Evolutionary conservation across 148 eudicot genomes (phyloP), one percentile per base, ranked within the genome.

Genomic region (Salicornia ramosissima): DNA sequence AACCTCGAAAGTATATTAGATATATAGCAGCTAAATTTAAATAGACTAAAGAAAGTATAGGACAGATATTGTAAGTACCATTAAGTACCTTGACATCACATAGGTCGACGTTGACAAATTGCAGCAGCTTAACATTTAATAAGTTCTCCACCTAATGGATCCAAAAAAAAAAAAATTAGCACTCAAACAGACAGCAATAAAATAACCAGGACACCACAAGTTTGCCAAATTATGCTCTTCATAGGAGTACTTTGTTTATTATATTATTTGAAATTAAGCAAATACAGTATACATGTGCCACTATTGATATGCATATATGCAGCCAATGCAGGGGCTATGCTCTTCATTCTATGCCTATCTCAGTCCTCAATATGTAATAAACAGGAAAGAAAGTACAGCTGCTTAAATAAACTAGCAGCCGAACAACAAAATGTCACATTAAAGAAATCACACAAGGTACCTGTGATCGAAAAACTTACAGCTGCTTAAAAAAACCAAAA

Each of bases 1-100:
- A 10, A 1, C 28, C 2, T 10, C 5, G n/a, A n/a, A n/a, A n/a
- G n/a, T n/a, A n/a, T n/a, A n/a, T 50, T 10, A 3, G 5, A 16
- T 1, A 18, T 50, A 16, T 50, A 10, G 5, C 19, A 2, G 5
- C 24, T 50, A n/a, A 50, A 50, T n/a, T 6, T 53, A 53, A 53
- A 5, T 24, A 21, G 13, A 8, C 57, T 10, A 21, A 53, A 22
- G 39, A 46, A 65, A 65, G 24, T 43, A 18, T 39, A 53, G 67
- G 71, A 30, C 60, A 43, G 66, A 70, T 59, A 75, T 19, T 64
- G 67, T 62, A 51, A 67, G 80, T 69, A 67, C 67, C 71, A 74
- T 75, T 29, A 64, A 81, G 74, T 86, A 92, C 98, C 98, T 90
- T 92, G 74, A 90, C 88, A 77, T 92, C 90, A 42, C 79, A 86